Evolutionary conservation across 1,284 basidiomycete genomes (phyloP).

Genomic region (Thelephora terrestris): DNA sequence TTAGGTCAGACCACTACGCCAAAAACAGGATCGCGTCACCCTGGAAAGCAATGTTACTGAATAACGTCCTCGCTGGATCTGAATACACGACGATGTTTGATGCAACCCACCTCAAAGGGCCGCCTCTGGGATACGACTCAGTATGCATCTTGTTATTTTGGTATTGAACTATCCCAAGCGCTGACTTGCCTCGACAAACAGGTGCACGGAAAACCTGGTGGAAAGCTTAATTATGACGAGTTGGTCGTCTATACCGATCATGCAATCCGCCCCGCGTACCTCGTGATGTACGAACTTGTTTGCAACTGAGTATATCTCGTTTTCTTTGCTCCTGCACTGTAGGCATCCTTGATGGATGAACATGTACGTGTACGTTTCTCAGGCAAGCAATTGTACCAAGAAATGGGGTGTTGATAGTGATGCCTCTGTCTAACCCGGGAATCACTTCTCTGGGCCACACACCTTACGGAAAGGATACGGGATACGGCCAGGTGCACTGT

Average conservation of each 20-base stretch:
- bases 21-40: conserved; percentile 3
- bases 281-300: conserved; percentile 20
- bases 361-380: too few relatives aligned
- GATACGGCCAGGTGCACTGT: too few relatives aligned
- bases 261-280: conserved; percentile 53
- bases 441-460: too few relatives aligned
- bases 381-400: too few relatives aligned
- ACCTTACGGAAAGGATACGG: too few relatives aligned
- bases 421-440: too few relatives aligned
- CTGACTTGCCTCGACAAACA: conserved; percentile 28
- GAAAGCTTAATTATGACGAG: conserved; percentile 53
- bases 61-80: conserved; percentile 59
- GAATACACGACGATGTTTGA: conserved; percentile 53
- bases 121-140: conserved; percentile 46
- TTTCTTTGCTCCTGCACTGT: too few relatives aligned
- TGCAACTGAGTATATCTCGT: too few relatives aligned
- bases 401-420: too few relatives aligned
- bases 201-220: conserved; percentile 52
- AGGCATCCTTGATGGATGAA: too few relatives aligned
- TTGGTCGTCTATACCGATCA: conserved; percentile 55
- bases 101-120: conserved; percentile 36
- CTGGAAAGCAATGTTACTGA: conserved; percentile 51
- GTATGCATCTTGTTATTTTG: background rate
- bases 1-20: too few relatives aligned
- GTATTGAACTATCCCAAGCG: background rate